Evolutionary conservation across 805 yeast genomes (phyloP).

Genomic region (Nakazawaea holstii): DNA sequence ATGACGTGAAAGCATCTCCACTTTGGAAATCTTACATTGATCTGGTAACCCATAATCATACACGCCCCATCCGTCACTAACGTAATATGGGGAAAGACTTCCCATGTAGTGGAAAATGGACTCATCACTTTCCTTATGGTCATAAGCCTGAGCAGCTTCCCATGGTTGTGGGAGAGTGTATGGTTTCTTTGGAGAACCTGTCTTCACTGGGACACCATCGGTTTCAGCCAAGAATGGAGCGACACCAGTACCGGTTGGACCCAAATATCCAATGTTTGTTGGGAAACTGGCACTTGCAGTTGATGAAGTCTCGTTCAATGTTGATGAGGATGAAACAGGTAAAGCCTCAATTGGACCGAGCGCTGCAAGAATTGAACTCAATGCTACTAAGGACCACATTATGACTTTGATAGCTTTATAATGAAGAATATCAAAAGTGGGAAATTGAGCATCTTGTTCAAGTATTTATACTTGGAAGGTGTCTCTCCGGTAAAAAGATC

Average conservation of each 20-base stretch:
- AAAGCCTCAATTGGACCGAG: neutral
- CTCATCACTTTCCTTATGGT: constrained; percentile 13
- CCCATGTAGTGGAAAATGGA: constrained; percentile 16
- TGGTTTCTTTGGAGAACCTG: constrained; percentile 8
- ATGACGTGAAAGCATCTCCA: constrained; percentile 5
- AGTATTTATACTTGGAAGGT: too few relatives aligned
- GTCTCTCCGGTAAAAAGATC: too few relatives aligned
- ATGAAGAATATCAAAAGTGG: too few relatives aligned
- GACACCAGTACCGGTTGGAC: constrained; percentile 3
- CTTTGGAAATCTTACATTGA: constrained; percentile 10
- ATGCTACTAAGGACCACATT: neutral
- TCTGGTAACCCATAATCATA: constrained; percentile 17
- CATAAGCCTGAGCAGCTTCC: constrained; percentile 15
- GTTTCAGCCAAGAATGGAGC: constrained; percentile 11
- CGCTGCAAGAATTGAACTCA: neutral
- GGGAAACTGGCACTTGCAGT: constrained; percentile 3
- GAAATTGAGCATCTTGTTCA: too few relatives aligned
- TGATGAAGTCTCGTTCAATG: too few relatives aligned
- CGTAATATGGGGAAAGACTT: constrained; percentile 15
- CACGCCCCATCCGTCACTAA: constrained; percentile 16
- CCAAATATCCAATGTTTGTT: constrained; percentile 6
- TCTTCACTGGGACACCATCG: constrained; percentile 7
- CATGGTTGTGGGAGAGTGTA: constrained; percentile 14
- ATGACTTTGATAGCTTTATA: too few relatives aligned
- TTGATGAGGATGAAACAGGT: neutral